Evolutionary conservation across 768 basidiomycete species (phyloP).

Genomic region (Daedaleopsis nitida): DNA sequence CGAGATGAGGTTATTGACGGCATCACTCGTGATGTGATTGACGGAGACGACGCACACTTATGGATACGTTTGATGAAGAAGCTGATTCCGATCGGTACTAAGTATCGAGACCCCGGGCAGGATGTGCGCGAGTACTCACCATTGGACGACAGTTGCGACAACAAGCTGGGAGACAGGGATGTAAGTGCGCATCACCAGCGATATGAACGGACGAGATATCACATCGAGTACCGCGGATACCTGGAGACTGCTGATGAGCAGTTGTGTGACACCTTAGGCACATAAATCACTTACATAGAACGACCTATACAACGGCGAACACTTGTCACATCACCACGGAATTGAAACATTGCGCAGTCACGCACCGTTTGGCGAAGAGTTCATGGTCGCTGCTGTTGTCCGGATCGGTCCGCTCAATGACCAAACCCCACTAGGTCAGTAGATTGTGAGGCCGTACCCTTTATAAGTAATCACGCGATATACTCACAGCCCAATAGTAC

Average conservation of each 20-base stretch:
- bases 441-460: too few species aligned
- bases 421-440: constrained; percentile 15
- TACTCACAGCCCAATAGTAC: constrained; percentile 19
- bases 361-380: constrained; percentile 10
- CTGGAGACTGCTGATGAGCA: background rate
- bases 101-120: background rate
- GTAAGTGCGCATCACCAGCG: background rate
- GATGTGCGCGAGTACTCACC: background rate
- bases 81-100: background rate
- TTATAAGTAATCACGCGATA: too few species aligned
- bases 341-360: background rate
- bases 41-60: background rate
- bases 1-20: background rate
- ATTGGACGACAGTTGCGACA: constrained; percentile 15
- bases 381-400: background rate
- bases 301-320: background rate
- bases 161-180: background rate
- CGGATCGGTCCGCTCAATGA: background rate
- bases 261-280: background rate
- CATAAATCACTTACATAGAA: constrained; percentile 10
- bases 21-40: background rate
- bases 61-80: constrained; percentile 21
- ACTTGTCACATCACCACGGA: background rate
- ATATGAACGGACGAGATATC: background rate
- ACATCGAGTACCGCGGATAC: constrained; percentile 15